These are phyloP conservation scores for Jimgerdemannia lactiflua DNA, from an alignment of 192 early-diverging fungal species.

Conservation along the genomic window DNA sequence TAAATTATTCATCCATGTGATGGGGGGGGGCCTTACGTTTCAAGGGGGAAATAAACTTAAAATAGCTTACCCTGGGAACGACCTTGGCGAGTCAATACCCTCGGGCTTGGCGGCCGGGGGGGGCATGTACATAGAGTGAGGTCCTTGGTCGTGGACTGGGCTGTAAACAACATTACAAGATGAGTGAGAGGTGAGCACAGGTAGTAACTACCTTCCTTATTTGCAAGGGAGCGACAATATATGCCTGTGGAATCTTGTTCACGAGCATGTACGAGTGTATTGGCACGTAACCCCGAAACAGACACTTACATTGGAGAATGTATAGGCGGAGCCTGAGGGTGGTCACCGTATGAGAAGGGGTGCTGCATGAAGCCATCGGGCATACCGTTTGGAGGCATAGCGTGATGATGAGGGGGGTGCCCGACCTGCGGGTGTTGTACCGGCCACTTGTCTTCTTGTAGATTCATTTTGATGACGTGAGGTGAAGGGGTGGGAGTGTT, in stretches of 20 bases:
- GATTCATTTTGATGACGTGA: not conserved
- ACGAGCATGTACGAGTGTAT: too few species aligned
- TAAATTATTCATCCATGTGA: too few species aligned
- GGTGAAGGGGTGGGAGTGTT: too few species aligned
- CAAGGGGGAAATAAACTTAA: too few species aligned
- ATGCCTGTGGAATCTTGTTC: too few species aligned
- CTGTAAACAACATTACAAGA: not conserved
- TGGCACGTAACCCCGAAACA: too few species aligned
- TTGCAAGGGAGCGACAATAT: too few species aligned
- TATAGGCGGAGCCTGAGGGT: not conserved
- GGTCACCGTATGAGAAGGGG: not conserved
- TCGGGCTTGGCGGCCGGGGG: not conserved
- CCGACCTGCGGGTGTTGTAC: not conserved
- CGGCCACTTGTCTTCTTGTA: not conserved
- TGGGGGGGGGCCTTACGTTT: too few species aligned
- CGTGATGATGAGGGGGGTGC: not conserved
- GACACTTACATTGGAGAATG: not conserved
- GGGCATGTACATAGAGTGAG: not conserved
- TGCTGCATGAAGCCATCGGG: not conserved
- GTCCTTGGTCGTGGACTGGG: not conserved
- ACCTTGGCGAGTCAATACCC: not conserved
- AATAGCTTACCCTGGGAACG: not conserved
- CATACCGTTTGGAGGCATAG: not conserved
- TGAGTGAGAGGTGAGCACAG: not conserved
- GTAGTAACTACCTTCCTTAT: too few species aligned